Evolutionary conservation across 306 rosid genomes (phyloP), one percentile per base, ranked within the genome.

Genomic region (Dalbergia cultrata): DNA sequence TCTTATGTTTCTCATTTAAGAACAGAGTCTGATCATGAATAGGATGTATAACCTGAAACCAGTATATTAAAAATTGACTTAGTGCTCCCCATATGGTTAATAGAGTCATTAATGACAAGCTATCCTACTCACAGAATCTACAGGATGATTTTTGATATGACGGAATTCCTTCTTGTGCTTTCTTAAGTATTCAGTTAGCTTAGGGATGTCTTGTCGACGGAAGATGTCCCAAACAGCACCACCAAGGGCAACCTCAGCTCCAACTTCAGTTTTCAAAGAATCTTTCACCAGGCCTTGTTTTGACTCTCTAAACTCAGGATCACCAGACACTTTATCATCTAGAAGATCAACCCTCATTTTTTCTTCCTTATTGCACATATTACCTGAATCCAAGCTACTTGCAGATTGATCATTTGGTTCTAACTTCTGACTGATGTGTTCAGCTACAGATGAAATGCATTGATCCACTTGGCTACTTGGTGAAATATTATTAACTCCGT

Each of bases 221-320:
- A 92, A 92, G 74, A 88, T 92, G 72, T 92, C 97, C 94, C 97
- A 88, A 80, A 92, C 90, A 80, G 97, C 94, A 35, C 91, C 92
- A 52, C 94, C 88, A 37, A 64, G 75, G 72, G 49, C 80, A 74
- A 35, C 66, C 45, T 84, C 76, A 56, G 79, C 62, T 17, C 54
- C 76, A 50, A 66, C 85, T 47, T 66, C 73, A 76, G 64, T 74
- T 72, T 84, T 74, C 13, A 75, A 41, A 60, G 87, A 85, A 80
- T 80, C 79, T 70, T 75, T 75, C 67, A 43, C 52, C 33, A 16
- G 13, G 21, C 63, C 62, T 44, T 70, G 78, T 72, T 70, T 87
- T 50, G 85, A 68, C 69, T 77, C 41, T 34, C 50, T 69, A n/a
- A 79, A 69, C 82, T 78, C 80, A 47, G 53, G 72, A 83, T 70